Evolutionary conservation across 768 basidiomycete species (phyloP).

Genomic region (Gymnopilus junonius): DNA sequence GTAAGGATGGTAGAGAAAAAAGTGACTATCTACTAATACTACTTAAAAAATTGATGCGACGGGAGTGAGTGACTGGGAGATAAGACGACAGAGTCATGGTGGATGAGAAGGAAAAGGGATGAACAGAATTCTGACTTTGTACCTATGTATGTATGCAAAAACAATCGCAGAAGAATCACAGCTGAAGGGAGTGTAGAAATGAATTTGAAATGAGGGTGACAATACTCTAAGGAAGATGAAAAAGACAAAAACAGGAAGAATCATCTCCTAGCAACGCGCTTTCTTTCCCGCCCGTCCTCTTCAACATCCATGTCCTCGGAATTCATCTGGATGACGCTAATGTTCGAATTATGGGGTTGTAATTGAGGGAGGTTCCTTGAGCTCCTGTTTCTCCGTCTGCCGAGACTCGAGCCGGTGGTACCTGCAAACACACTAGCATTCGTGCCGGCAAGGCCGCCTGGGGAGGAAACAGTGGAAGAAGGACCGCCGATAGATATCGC

Average conservation of each 20-base stretch:
- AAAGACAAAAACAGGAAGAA: neutral
- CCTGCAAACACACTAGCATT: constrained; percentile 28
- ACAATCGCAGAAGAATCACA: constrained; percentile 2
- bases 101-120: constrained; percentile 6
- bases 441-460: constrained; percentile 17
- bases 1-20: neutral
- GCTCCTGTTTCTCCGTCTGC: constrained; percentile 63
- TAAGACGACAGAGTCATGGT: neutral
- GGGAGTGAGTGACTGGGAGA: neutral
- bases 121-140: neutral
- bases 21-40: constrained; percentile 8
- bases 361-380: constrained; percentile 37
- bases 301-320: constrained; percentile 75
- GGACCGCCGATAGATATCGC: constrained; percentile 41
- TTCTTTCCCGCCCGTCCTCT: constrained; percentile 76
- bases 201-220: neutral
- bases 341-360: constrained; percentile 43
- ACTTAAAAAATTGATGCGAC: neutral
- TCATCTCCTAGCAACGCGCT: constrained; percentile 71
- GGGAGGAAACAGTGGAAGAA: constrained; percentile 36
- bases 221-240: constrained; percentile 1
- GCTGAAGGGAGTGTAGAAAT: neutral
- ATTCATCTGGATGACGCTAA: constrained; percentile 37
- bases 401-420: constrained; percentile 19
- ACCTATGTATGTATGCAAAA: constrained; percentile 10